phyloP scores from a whole-genome alignment of 805 yeast species.

The Hanseniaspora meyeri region DNA sequence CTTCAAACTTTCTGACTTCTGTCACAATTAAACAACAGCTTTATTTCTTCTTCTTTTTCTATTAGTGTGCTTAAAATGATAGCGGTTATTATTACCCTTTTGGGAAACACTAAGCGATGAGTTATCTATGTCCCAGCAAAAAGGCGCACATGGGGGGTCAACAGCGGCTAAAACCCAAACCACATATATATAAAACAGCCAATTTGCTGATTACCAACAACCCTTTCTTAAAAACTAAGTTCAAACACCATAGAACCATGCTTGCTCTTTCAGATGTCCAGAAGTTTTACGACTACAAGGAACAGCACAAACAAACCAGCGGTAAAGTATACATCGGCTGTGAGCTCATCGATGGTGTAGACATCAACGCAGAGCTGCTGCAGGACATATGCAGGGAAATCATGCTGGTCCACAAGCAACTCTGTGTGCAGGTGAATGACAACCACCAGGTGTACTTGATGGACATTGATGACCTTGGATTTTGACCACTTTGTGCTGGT shows the following conservation, averaged over 20 bases:
- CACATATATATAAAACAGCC: too few species aligned
- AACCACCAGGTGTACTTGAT: not conserved
- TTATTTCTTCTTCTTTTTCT: too few species aligned
- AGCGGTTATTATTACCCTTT: not conserved
- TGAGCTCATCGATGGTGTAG: not conserved
- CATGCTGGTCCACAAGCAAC: constrained; percentile 1
- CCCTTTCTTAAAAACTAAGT: not conserved
- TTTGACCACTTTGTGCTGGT: not conserved
- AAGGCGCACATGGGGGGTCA: too few species aligned
- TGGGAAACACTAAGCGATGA: not conserved
- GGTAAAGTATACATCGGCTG: constrained; percentile 10
- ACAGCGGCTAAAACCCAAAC: too few species aligned
- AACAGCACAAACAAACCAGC: constrained; percentile 4
- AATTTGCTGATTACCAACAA: too few species aligned
- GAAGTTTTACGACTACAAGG: constrained; percentile 9
- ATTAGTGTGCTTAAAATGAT: too few species aligned
- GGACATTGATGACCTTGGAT: not conserved
- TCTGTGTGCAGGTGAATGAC: not conserved
- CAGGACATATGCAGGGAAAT: not conserved
- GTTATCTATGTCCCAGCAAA: too few species aligned
- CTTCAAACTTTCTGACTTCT: too few species aligned
- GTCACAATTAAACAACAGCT: too few species aligned
- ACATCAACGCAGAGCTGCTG: not conserved
- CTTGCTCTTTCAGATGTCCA: constrained; percentile 9
- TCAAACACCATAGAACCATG: not conserved